Evolutionary conservation across 345 rosid species (phyloP).

Genomic region (Lepidium africanum): DNA sequence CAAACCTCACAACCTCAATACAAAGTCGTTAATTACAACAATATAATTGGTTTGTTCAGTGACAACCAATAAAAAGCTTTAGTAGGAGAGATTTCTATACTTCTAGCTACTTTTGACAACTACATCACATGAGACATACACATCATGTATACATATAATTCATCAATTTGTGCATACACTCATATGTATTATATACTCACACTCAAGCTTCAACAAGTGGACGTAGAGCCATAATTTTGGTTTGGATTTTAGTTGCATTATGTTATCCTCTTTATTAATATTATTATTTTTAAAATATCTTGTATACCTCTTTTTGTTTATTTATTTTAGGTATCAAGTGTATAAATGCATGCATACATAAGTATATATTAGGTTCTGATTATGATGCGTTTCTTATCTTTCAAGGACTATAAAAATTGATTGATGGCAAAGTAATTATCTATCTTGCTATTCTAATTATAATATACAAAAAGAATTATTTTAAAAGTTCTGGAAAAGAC

Average conservation of each 20-base stretch:
- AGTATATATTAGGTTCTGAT: constrained; percentile 15
- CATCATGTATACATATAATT: not conserved
- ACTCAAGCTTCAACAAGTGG: constrained; percentile 21
- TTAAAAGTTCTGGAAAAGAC: not conserved
- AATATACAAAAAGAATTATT: not conserved
- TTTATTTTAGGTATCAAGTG: constrained; percentile 10
- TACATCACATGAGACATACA: constrained; percentile 10
- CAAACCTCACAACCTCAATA: not conserved
- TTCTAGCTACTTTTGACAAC: constrained; percentile 14
- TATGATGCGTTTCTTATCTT: constrained; percentile 27
- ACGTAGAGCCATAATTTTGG: constrained; percentile 9
- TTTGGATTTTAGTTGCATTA: constrained; percentile 20
- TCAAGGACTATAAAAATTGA: constrained; percentile 16
- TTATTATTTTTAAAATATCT: not conserved
- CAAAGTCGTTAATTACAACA: constrained; percentile 1
- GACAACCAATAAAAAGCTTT: constrained; percentile 35
- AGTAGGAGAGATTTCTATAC: not conserved
- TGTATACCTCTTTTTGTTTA: constrained; percentile 13
- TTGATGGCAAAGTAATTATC: constrained; percentile 20
- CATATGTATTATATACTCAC: constrained; percentile 15
- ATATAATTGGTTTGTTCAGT: constrained; percentile 30
- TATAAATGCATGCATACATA: not conserved
- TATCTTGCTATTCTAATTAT: constrained; percentile 16
- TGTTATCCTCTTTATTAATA: constrained; percentile 27
- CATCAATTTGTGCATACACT: not conserved